Base-by-base conservation (phyloP, 371 early-diverging fungal species). In the Saksenaea vasiformis region DNA sequence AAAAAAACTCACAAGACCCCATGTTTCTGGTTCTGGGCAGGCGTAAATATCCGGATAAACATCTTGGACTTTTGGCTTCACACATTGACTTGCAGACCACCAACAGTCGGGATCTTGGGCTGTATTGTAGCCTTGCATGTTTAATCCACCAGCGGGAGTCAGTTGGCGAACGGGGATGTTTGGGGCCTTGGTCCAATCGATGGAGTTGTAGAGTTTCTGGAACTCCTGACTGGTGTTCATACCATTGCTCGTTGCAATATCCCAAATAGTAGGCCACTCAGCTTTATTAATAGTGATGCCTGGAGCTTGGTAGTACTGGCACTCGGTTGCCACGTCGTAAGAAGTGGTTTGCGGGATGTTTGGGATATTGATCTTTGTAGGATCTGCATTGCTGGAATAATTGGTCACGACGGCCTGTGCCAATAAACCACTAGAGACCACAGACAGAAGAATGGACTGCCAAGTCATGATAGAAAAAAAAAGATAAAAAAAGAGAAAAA, bases 61-160 rank as follows among this genome's bases (percentile, higher is more conserved):
- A 43, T 65, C 65, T 9, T 41, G 34, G 3, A 35, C 41, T 58
- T 75, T 78, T 47, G 76, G 76, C 24, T 41, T 61, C 15, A 66
- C 71, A 70, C 78, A 79, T 24, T 58, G 58, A 56, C 74, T 64
- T 28, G 59, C 57, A 44, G 76, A 74, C 79, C 79, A 79, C 79
- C 78, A 78, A 59, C 78, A 78, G 56, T 69, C 73, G 37, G 78
- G 78, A 57, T 78, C 78, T 55, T 51, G 62, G 13, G 60, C 64
- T 15, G 41, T 43, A 54, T 78, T 71, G 54, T 78, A 78, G 22
- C 70, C 68, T 24, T 68, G 61, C 62, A 75, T 68, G 58, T 75
- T 69, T 37, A 75, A 58, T 34, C 69, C 67, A 28, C 73, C 71
- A 31, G 62, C 58, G 38, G 68, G 28, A 22, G 56, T 60, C 22